Base-by-base conservation (phyloP, 805 yeast species). In the Wickerhamomyces bisporus region DNA sequence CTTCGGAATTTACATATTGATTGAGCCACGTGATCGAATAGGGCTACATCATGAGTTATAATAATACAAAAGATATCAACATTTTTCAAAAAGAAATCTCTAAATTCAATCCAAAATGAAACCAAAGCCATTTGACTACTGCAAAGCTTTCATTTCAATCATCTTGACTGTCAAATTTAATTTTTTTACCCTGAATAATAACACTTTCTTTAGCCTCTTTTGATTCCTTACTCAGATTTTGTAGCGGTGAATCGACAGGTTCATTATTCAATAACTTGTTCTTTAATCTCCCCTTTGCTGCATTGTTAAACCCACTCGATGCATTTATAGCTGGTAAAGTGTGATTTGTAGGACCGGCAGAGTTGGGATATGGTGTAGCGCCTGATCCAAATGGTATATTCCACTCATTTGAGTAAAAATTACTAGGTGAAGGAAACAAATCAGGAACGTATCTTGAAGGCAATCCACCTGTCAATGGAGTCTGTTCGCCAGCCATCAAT, bases 381-480 rank as follows among this genome's bases (percentile, higher is more conserved):
- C 62, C 62, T 2, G 66, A 55, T 5, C 73, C 72, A 52, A 64
- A 68, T 10, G 73, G 70, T 12, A 68, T 61, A 35, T 64, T 65
- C 80, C 80, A 76, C 32, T 75, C 81, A 38, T 76, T 69, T 6
- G 79, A 74, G 50, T 82, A 85, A 48, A 79, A 78, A 44, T 75
- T 82, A n/a, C 79, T 74, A 0, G 96, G 96, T 6, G 91, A 82
- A 23, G 88, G 89, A 50, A 86, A 77, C 54, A 81, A 65, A 49
- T 85, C 94, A 41, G 72, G 72, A 30, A 83, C 77, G 49, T 79
- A 85, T 36, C 83, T 68, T 3, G 85, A 75, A 3, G 94, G 89
- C 18, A 85, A 62, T 1, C 78, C 80, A 6, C 82, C 81, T 3
- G 78, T 66, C 12, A 82, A 58, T 3, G 89, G 86, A 0, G 88